phyloP scores from a whole-genome alignment of 495 filamentous ascomycete genomes.

The Cercophora scortea region DNA sequence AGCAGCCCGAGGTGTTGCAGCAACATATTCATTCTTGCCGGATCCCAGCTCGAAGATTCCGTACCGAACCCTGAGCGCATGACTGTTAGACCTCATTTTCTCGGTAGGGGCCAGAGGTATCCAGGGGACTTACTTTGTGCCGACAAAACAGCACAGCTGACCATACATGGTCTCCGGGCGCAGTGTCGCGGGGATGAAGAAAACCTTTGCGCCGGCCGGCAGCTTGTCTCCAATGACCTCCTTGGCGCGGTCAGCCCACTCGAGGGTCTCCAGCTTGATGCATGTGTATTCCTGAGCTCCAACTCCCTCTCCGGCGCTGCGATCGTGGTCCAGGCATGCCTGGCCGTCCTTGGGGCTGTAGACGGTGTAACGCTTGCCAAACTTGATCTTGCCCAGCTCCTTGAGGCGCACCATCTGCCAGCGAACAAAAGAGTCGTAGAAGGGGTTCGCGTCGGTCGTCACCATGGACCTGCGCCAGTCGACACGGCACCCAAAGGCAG shows the following conservation, averaged over 20 bases:
- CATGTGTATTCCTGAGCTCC: constrained; percentile 82
- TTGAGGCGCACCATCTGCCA: constrained; percentile 85
- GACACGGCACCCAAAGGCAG: constrained; percentile 63
- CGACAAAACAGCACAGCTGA: constrained; percentile 90
- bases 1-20: constrained; percentile 79
- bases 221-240: constrained; percentile 62
- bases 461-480: constrained; percentile 77
- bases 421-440: constrained; percentile 78
- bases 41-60: constrained; percentile 1
- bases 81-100: too few relatives aligned
- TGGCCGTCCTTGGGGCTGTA: constrained; percentile 83
- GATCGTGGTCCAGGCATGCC: constrained; percentile 91
- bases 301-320: constrained; percentile 78
- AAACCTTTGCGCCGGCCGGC: constrained; percentile 67
- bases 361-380: constrained; percentile 76
- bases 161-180: constrained; percentile 96
- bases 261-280: constrained; percentile 73
- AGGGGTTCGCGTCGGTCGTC: constrained; percentile 82
- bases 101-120: too few relatives aligned
- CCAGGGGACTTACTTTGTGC: constrained; percentile 34
- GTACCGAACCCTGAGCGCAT: neutral
- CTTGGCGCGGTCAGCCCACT: constrained; percentile 64
- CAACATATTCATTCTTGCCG: constrained; percentile 65
- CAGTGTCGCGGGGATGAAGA: constrained; percentile 80
- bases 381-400: constrained; percentile 75